Percentiles rank a stretch among this genome's conserved stretches.
These are phyloP conservation scores for Taphrina confusa DNA, from an alignment of 1,139 yeast genomes.

Conservation along the genomic window DNA sequence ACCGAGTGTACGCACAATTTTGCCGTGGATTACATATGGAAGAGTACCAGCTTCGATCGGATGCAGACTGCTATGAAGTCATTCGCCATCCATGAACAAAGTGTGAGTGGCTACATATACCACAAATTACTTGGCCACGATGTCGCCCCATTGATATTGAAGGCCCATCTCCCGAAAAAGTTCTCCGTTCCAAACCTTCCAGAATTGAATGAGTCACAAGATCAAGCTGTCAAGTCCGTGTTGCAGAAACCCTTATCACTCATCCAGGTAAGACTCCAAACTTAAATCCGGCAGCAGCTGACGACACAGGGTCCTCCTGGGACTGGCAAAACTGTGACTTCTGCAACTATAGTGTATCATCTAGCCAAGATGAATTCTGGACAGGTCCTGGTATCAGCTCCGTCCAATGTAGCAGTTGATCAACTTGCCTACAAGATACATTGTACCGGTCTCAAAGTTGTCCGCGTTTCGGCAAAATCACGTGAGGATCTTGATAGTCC, in stretches of 20 bases:
- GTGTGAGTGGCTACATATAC: conserved; percentile 75
- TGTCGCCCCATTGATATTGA: conserved; percentile 63
- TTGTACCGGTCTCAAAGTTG: conserved; percentile 68
- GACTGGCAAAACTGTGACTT: conserved; percentile 93
- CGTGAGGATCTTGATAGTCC: conserved; percentile 78
- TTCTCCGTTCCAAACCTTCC: conserved; percentile 70
- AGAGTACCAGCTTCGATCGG: conserved; percentile 76
- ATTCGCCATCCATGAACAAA: conserved; percentile 71
- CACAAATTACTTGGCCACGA: conserved; percentile 83
- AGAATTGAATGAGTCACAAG: conserved; percentile 73
- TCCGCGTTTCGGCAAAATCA: conserved; percentile 71
- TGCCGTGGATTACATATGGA: conserved; percentile 89
- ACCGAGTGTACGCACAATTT: conserved; percentile 65
- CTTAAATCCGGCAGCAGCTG: too few relatives aligned
- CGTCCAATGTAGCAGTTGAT: conserved; percentile 93
- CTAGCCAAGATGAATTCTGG: conserved; percentile 60
- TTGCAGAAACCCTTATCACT: conserved; percentile 74
- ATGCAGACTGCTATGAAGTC: conserved; percentile 75
- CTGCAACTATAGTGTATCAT: conserved; percentile 85
- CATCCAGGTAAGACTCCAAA: conserved; percentile 56
- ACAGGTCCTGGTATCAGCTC: conserved; percentile 83
- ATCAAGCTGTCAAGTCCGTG: conserved; percentile 71
- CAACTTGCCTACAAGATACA: conserved; percentile 77
- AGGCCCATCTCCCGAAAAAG: conserved; percentile 59
- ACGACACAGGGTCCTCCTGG: conserved; percentile 85